phyloP scores from a whole-genome alignment of 2,329 filamentous ascomycete species.

The Aspergillus terreus region DNA sequence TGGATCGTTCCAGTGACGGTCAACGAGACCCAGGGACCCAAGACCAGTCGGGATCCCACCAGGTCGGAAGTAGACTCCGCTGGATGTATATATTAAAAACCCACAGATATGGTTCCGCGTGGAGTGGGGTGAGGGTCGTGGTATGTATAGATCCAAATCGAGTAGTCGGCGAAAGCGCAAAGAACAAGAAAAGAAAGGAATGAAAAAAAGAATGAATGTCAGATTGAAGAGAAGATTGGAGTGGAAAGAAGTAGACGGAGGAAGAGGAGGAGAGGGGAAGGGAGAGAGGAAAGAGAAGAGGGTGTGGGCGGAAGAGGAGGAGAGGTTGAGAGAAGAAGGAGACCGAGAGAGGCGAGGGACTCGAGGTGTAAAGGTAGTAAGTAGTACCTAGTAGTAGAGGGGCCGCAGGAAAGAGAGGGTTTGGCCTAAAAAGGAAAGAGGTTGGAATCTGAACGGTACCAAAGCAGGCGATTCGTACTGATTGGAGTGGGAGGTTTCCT shows the following conservation, averaged over 20 bases:
- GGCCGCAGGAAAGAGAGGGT: background rate
- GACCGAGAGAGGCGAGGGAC: constrained; percentile 20
- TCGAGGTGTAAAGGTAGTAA: background rate
- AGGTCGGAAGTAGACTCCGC: constrained; percentile 1
- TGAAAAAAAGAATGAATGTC: constrained; percentile 18
- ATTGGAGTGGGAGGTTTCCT: constrained; percentile 1
- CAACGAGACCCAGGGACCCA: background rate
- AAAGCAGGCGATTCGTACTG: background rate
- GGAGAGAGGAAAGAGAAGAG: constrained; percentile 11
- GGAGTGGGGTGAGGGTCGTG: constrained; percentile 6
- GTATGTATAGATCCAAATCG: constrained; percentile 22
- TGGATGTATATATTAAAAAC: constrained; percentile 8
- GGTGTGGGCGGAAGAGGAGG: constrained; percentile 13
- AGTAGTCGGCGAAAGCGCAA: constrained; percentile 34
- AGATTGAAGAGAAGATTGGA: constrained; percentile 12
- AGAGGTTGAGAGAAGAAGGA: constrained; percentile 13
- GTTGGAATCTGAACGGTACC: background rate
- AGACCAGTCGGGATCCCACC: constrained; percentile 2
- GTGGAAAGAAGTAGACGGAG: constrained; percentile 8
- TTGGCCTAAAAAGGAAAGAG: background rate
- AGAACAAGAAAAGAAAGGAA: constrained; percentile 19
- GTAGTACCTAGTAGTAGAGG: constrained; percentile 2
- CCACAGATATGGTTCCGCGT: constrained; percentile 7
- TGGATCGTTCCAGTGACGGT: constrained; percentile 17
- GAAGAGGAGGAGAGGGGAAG: constrained; percentile 14